Conservation (phyloP, 176 grass and related monocot genomes). For the Neostapfia colusana region DNA sequence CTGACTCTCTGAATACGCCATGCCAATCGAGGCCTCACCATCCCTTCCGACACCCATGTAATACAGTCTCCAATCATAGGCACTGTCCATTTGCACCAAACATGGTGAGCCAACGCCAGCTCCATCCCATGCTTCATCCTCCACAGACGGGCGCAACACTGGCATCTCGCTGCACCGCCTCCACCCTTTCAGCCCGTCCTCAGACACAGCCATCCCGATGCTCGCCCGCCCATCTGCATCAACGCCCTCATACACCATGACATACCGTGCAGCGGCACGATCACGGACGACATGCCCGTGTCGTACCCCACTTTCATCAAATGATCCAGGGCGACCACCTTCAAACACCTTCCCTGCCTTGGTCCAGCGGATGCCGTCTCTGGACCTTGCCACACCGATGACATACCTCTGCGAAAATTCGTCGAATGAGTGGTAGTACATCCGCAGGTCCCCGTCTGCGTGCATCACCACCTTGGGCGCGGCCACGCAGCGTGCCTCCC, state of each 20-base stretch:
- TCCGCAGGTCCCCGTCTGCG: conserved; percentile 67
- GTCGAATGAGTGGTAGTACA: conserved; percentile 95
- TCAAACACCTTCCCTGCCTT: conserved; percentile 64
- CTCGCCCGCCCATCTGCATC: conserved; percentile 41
- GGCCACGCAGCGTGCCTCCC: conserved; percentile 55
- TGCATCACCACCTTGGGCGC: conserved; percentile 80
- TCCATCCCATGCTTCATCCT: conserved; percentile 66
- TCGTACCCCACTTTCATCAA: conserved; percentile 65
- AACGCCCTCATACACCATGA: conserved; percentile 83
- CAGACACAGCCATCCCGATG: conserved; percentile 68
- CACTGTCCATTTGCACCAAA: conserved; percentile 66
- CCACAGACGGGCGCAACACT: conserved; percentile 44
- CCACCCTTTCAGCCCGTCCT: conserved; percentile 69
- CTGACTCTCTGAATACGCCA: conserved; percentile 67
- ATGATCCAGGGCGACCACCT: conserved; percentile 47
- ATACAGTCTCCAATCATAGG: conserved; percentile 77
- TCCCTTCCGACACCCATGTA: conserved; percentile 60
- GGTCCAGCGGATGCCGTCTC: conserved; percentile 74
- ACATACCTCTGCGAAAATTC: conserved; percentile 42
- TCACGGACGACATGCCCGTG: conserved; percentile 70
- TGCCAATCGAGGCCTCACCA: conserved; percentile 56
- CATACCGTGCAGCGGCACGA: conserved; percentile 46
- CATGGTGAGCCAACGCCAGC: conserved; percentile 59
- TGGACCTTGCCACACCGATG: conserved; percentile 70
- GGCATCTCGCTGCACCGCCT: conserved; percentile 55